Percentiles rank a stretch among this genome's conserved stretches.
phyloP scores from a whole-genome alignment of 768 basidiomycete genomes.

The Tricholoma sp. region DNA sequence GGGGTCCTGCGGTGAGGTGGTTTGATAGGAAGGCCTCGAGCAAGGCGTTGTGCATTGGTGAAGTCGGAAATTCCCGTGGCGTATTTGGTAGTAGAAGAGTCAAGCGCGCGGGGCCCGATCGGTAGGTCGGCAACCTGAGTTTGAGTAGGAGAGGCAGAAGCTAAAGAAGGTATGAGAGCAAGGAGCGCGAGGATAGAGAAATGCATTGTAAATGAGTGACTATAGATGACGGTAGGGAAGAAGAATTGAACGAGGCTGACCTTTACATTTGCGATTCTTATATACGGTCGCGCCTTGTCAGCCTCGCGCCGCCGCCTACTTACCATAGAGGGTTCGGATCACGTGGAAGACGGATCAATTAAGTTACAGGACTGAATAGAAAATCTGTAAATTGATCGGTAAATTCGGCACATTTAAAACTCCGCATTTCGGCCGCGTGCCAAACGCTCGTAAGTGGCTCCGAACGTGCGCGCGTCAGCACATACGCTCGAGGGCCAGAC shows the following conservation, averaged over 20 bases:
- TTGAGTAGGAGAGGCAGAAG: neutral
- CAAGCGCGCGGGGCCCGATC: neutral
- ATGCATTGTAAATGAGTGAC: neutral
- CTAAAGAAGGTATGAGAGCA: neutral
- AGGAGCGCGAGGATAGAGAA: constrained; percentile 1
- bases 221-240: neutral
- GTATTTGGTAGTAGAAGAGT: neutral
- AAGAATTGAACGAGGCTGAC: neutral
- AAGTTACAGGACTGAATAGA: no score
- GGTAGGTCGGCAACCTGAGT: neutral
- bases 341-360: neutral
- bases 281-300: neutral
- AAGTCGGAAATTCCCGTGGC: neutral
- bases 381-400: no score
- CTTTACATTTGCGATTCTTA: neutral
- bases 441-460: no score
- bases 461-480: no score
- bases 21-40: constrained; percentile 19
- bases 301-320: no score
- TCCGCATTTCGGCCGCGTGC: no score
- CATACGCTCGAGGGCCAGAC: no score
- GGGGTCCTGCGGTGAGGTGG: constrained; percentile 9
- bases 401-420: no score
- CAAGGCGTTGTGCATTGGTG: constrained; percentile 25
- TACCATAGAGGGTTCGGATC: no score